Base-by-base conservation (phyloP, 768 basidiomycete genomes). In the Polyporus arcularius region DNA sequence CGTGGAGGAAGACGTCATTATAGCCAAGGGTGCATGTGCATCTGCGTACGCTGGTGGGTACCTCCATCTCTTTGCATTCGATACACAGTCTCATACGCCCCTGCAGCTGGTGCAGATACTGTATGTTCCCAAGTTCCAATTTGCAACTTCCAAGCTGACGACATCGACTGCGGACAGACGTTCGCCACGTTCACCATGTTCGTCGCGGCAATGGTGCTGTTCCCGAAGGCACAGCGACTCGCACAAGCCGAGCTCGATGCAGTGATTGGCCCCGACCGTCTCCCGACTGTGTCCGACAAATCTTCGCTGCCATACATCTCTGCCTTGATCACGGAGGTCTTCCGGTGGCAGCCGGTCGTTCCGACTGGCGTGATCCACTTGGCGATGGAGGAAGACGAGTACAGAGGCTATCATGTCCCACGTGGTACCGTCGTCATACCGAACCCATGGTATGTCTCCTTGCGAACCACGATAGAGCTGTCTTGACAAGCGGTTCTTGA, bases 361-460 rank as follows among this genome's bases (percentile, higher is more conserved):
- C 49, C 57, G 14, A 21, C 32, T 11, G 49, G 49, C 14, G 38
- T 52, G 4, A 49, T 49, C 5, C 57, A 58, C 30, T 16, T 28
- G 26, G 38, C 49, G 11, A 39, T 38, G 32, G 48, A 39, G 35
- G 57, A 58, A 6, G 57, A 58, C 28, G 48, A 42, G 12, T 58
- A 51, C 50, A 52, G 52, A 16, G 57, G 57, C 6, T 43, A 43
- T 18, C 67, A 61, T 35, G 66, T 78, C 16, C 76, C 75, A 0
- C 67, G 69, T 43, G 73, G 74, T 9, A 39, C 63, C 0, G 60
- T 56, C 14, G 51, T 67, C 4, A 18, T 67, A 11, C 43, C 53
- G 12, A 62, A 62, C 31, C 32, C 30, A 7, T 60, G 59, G 59
- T 55, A 40, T 1, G 50, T 7, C 5, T 26, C 47, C 14, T 14